A percentile compares a stretch with the other conserved stretches of the same genome.
These are phyloP conservation scores for Clarireedia monteithiana DNA, from an alignment of 2,329 filamentous ascomycete species.

Conservation along the genomic window DNA sequence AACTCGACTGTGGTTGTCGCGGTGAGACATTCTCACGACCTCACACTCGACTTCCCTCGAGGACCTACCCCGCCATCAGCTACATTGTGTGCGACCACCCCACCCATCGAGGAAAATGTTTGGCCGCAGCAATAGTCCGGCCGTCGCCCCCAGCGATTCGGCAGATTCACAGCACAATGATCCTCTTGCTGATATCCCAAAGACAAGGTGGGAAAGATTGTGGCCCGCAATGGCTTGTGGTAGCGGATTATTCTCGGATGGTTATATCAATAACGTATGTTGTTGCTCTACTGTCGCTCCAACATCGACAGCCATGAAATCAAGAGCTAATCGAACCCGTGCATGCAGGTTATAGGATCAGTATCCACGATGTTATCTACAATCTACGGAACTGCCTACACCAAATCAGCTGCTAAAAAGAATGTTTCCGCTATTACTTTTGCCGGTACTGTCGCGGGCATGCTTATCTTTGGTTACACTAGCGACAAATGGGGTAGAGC, in stretches of 20 bases:
- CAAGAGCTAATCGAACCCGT: not conserved
- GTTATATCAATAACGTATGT: conserved; percentile 78
- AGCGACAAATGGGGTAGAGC: conserved; percentile 81
- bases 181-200: conserved; percentile 16
- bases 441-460: conserved; percentile 76
- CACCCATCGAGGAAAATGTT: conserved; percentile 9
- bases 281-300: conserved; percentile 13
- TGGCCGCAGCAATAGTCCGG: conserved; percentile 10
- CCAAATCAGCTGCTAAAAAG: conserved; percentile 56
- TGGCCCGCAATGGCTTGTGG: conserved; percentile 75
- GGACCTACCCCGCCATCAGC: not conserved
- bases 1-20: no score
- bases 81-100: no score
- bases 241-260: conserved; percentile 83
- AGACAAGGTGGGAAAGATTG: conserved; percentile 22
- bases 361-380: conserved; percentile 67
- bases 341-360: conserved; percentile 64
- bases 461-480: conserved; percentile 72
- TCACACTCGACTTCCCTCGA: not conserved
- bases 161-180: conserved; percentile 10
- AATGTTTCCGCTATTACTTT: conserved; percentile 81
- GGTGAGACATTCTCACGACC: not conserved
- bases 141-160: conserved; percentile 2
- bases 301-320: not conserved
- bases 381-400: conserved; percentile 66